Conservation (phyloP, 192 early-diverging fungal species). For the Gryganskiella cystojenkinii region DNA sequence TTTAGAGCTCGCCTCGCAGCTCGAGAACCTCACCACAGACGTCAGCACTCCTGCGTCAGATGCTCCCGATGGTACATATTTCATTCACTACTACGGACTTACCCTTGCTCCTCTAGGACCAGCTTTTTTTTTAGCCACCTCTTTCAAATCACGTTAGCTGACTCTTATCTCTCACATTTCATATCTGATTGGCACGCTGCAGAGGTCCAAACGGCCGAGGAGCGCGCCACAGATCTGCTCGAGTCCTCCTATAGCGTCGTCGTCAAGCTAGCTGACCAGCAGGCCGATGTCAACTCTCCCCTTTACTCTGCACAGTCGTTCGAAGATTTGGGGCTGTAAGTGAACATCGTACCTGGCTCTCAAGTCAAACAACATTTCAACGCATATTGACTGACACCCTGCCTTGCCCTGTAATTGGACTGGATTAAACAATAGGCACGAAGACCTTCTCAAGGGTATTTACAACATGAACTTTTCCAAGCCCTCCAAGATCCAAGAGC, state of each 20-base stretch:
- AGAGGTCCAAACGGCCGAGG: conserved; percentile 33
- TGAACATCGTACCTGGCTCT: not conserved
- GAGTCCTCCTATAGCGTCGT: conserved; percentile 60
- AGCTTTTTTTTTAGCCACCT: too few relatives aligned
- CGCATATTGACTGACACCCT: not conserved
- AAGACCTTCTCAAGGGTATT: conserved; percentile 89
- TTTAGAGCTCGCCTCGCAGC: too few relatives aligned
- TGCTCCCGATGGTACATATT: too few relatives aligned
- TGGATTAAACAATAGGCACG: conserved; percentile 54
- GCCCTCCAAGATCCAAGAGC: conserved; percentile 97
- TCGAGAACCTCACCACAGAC: too few relatives aligned
- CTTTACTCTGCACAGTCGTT: conserved; percentile 86
- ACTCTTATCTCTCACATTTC: too few relatives aligned
- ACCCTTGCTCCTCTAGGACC: too few relatives aligned
- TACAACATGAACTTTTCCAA: conserved; percentile 94
- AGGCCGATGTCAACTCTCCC: conserved; percentile 78
- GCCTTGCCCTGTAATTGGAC: not conserved
- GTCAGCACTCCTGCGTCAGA: too few relatives aligned
- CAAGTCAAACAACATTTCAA: not conserved
- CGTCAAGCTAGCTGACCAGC: conserved; percentile 65
- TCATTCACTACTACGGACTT: too few relatives aligned
- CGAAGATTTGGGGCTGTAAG: conserved; percentile 78
- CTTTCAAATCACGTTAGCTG: too few relatives aligned
- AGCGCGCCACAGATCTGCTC: conserved; percentile 54
- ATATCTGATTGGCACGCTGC: too few relatives aligned